These are phyloP conservation scores for Podospora didyma DNA, from an alignment of 495 filamentous ascomycete genomes.

Conservation along the genomic window DNA sequence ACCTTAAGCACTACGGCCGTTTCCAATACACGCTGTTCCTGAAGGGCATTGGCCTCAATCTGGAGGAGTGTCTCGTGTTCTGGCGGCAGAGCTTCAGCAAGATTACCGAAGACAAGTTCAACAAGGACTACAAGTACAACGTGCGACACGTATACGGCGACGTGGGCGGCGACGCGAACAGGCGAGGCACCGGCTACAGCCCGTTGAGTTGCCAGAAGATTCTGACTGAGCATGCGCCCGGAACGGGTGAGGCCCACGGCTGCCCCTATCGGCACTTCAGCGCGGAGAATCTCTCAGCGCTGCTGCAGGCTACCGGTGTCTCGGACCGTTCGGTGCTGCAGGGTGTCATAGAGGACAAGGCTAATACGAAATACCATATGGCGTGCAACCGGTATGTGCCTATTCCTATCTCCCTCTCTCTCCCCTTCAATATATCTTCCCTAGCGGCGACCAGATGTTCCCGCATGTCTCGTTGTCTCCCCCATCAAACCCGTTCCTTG, in stretches of 20 bases:
- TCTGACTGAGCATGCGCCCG: slow-evolving; percentile 76
- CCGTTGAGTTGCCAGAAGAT: slow-evolving; percentile 95
- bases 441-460: no score
- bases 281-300: slow-evolving; percentile 72
- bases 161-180: slow-evolving; percentile 87
- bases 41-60: slow-evolving; percentile 88
- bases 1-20: slow-evolving; percentile 90
- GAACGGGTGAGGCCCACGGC: slow-evolving; percentile 81
- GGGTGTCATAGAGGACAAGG: slow-evolving; percentile 83
- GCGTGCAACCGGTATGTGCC: slow-evolving; percentile 74
- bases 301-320: slow-evolving; percentile 72
- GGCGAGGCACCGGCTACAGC: slow-evolving; percentile 78
- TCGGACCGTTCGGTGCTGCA: slow-evolving; percentile 71
- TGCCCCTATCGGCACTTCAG: slow-evolving; percentile 95
- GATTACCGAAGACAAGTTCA: slow-evolving; percentile 86
- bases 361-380: slow-evolving; percentile 84
- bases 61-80: slow-evolving; percentile 91
- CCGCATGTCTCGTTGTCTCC: neutral
- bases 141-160: slow-evolving; percentile 91
- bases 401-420: neutral
- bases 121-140: slow-evolving; percentile 96
- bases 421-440: no score
- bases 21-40: slow-evolving; percentile 96
- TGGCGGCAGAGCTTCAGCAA: slow-evolving; percentile 83
- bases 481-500: neutral